phyloP scores from a whole-genome alignment of 139 green algal species.

The Tetraselmis chui region DNA sequence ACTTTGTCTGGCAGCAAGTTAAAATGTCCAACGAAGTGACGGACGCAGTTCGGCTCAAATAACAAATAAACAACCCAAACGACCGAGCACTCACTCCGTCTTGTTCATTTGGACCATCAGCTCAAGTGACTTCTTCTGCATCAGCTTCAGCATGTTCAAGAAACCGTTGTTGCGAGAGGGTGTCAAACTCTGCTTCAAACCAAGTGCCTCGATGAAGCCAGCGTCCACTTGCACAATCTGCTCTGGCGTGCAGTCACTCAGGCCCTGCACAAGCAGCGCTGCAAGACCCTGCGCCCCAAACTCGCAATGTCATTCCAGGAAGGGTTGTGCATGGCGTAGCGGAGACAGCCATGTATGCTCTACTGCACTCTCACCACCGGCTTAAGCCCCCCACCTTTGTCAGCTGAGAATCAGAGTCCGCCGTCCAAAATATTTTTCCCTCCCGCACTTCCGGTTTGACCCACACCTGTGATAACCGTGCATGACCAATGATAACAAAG shows the following conservation, averaged over 20 bases:
- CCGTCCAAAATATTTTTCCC: constrained; percentile 77
- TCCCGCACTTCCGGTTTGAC: constrained; percentile 63
- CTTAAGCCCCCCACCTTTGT: constrained; percentile 70
- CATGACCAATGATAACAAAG: no score
- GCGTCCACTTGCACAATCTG: constrained; percentile 55
- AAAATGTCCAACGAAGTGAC: no score
- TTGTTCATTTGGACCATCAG: no score
- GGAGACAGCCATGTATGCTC: no score
- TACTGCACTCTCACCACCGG: no score
- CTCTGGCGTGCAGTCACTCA: constrained; percentile 71
- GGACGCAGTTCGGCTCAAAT: no score
- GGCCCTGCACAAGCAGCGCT: constrained; percentile 82
- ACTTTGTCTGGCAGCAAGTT: no score
- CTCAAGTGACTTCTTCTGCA: constrained; percentile 75
- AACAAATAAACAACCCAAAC: no score
- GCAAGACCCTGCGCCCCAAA: constrained; percentile 72
- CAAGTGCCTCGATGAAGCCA: constrained; percentile 85
- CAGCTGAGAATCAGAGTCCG: constrained; percentile 92
- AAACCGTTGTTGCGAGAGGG: constrained; percentile 97
- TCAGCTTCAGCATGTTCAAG: constrained; percentile 91
- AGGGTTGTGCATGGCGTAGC: no score
- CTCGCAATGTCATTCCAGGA: no score
- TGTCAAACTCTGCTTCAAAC: constrained; percentile 90
- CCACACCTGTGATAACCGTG: no score
- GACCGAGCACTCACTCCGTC: no score